Base-by-base conservation (phyloP, 441 rosid species). In the Kokia cookei region DNA sequence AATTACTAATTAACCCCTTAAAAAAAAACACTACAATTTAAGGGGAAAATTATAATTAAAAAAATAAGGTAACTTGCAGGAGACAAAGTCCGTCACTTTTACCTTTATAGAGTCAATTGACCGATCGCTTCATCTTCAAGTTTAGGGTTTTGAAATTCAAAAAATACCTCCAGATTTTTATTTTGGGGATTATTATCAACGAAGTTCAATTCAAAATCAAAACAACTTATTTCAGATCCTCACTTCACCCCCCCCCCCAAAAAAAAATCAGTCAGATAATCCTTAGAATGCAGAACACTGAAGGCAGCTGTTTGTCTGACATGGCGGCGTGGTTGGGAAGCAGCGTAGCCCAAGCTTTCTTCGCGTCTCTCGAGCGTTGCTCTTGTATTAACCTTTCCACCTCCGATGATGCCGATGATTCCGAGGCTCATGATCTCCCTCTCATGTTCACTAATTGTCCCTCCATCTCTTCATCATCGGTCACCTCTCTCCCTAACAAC, bases 291-390 rank as follows among this genome's bases (percentile, higher is more conserved):
- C 72, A 55, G 10, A 59, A 59, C 6, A 68, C 26, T 48, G 59
- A 67, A 50, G 65, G 73, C 22, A 54, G 73, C 40, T 65, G 67
- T 64, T 58, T 78, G 75, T 76, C 83, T 10, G 79, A 82, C 77
- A 79, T 79, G 53, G 86, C 82, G 22, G 47, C 72, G 7, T 84
- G 90, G 88, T 73, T 86, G 32, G 77, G 86, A 60, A 82, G 81
- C 55, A 81, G 80, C 54, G 80, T 84, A 45, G 85, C 82, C 15
- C 65, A 80, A 7, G 83, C 86, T 45, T 84, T 84, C 71, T 86
- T 86, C 82, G 78, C 83, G 10, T 84, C 90, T 40, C 79, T 86
- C 11, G 88, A 83, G 43, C 73, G 85, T 42, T 86, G 88, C 75
- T 78, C 83, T 66, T 84, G 88, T 78, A 79, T 86, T 61, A 73